Evolutionary conservation across 1,284 basidiomycete species (phyloP).

Genomic region (Heterobasidion annosum): DNA sequence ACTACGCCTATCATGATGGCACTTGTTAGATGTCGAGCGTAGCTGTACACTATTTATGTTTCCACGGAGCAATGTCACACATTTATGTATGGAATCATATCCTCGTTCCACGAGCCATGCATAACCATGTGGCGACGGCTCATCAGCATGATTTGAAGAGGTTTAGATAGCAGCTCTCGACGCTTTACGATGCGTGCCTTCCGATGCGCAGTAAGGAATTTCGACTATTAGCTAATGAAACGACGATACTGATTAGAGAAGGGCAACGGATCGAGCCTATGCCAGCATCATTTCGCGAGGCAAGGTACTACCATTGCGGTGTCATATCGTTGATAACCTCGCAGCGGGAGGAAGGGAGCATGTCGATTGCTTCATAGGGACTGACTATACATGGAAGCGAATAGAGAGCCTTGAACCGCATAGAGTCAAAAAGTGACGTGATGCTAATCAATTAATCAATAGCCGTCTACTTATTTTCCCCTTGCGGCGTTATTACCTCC

Average conservation of each 20-base stretch:
- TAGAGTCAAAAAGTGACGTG: neutral
- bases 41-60: neutral
- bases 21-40: neutral
- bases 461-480: neutral
- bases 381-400: neutral
- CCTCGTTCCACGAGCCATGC: neutral
- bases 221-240: too few relatives aligned
- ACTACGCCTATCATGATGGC: neutral
- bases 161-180: neutral
- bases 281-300: neutral
- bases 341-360: too few relatives aligned
- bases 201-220: too few relatives aligned
- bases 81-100: neutral
- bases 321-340: too few relatives aligned
- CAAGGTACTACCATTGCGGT: too few relatives aligned
- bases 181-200: too few relatives aligned
- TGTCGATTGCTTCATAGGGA: neutral
- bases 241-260: too few relatives aligned
- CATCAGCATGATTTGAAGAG: neutral
- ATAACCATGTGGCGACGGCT: neutral
- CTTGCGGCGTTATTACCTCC: neutral
- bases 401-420: neutral
- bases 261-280: too few relatives aligned
- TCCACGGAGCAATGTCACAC: neutral
- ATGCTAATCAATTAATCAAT: neutral